Conservation (phyloP, 2,329 filamentous ascomycete species). For the Colletotrichum sojae region DNA sequence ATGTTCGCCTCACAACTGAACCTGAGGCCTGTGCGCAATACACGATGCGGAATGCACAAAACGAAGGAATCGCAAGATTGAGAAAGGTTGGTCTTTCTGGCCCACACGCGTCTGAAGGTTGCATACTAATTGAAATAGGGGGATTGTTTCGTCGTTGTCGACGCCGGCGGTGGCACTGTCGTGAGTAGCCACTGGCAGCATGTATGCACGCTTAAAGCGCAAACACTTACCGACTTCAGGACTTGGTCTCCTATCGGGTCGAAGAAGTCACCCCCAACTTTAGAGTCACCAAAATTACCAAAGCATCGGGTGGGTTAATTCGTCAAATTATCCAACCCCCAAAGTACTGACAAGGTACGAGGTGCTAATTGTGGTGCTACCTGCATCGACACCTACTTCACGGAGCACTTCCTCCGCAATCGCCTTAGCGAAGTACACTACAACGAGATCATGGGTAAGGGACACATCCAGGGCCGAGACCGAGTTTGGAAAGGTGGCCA, state of each 20-base stretch:
- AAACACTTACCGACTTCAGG: constrained; percentile 21
- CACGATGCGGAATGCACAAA: constrained; percentile 32
- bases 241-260: constrained; percentile 47
- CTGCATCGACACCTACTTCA: constrained; percentile 39
- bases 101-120: neutral
- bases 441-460: constrained; percentile 11
- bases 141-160: constrained; percentile 50
- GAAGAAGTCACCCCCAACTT: constrained; percentile 41
- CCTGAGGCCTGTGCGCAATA: constrained; percentile 47
- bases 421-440: constrained; percentile 28
- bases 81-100: constrained; percentile 1
- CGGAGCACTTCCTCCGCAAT: constrained; percentile 27
- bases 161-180: constrained; percentile 52
- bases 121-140: neutral
- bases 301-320: constrained; percentile 6
- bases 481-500: constrained; percentile 17
- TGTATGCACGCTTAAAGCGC: neutral
- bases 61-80: constrained; percentile 29
- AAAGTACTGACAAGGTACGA: neutral
- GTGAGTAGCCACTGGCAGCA: neutral
- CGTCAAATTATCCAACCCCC: neutral
- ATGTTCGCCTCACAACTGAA: constrained; percentile 43
- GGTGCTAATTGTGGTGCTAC: constrained; percentile 33
- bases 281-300: constrained; percentile 40
- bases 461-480: constrained; percentile 8